Conservation (phyloP, 1,139 yeast species). For the Pneumocystis oryctolagi region DNA sequence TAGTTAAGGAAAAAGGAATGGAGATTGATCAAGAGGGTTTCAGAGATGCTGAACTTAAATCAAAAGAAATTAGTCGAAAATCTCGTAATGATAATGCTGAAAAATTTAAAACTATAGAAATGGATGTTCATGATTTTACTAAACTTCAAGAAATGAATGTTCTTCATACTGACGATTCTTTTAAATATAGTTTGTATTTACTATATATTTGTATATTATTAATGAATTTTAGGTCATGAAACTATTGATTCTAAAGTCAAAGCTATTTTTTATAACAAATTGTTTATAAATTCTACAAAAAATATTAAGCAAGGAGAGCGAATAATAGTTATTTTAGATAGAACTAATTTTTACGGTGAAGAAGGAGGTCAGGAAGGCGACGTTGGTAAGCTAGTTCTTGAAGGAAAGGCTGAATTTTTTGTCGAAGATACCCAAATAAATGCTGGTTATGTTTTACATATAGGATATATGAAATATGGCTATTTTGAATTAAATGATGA, state of each 20-base stretch:
- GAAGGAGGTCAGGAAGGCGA: constrained; percentile 99
- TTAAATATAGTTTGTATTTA: constrained; percentile 30
- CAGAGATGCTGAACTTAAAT: constrained; percentile 73
- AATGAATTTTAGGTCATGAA: constrained; percentile 15
- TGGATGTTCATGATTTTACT: constrained; percentile 81
- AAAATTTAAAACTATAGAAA: constrained; percentile 42
- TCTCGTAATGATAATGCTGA: constrained; percentile 71
- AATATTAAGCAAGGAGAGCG: constrained; percentile 38
- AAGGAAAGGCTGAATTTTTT: constrained; percentile 71
- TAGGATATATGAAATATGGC: constrained; percentile 77
- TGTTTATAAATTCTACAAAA: constrained; percentile 37
- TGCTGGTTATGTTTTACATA: constrained; percentile 90
- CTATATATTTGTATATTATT: not conserved
- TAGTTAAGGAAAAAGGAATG: constrained; percentile 98
- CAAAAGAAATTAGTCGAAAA: constrained; percentile 41
- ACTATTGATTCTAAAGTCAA: constrained; percentile 33
- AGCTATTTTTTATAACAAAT: constrained; percentile 54
- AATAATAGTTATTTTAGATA: constrained; percentile 68
- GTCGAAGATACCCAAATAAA: constrained; percentile 85
- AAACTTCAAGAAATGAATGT: constrained; percentile 30
- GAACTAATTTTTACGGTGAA: constrained; percentile 92
- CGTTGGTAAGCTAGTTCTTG: constrained; percentile 82
- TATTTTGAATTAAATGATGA: constrained; percentile 46
- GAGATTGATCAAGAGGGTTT: constrained; percentile 83
- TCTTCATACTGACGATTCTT: constrained; percentile 68